These are phyloP conservation scores for Daldinia bambusicola DNA, from an alignment of 495 filamentous ascomycete species.

Conservation along the genomic window DNA sequence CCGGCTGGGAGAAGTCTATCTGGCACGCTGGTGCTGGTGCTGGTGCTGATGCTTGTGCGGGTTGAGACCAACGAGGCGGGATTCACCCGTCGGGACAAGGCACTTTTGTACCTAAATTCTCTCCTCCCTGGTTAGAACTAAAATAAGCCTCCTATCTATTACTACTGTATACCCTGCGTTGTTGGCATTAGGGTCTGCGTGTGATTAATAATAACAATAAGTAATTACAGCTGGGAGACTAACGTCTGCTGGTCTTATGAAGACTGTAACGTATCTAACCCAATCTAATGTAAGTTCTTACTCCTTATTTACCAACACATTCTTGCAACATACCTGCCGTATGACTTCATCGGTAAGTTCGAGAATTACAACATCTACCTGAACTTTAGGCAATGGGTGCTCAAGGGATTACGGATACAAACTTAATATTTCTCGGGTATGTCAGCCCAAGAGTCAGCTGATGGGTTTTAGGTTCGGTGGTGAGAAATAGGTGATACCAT, in stretches of 20 bases:
- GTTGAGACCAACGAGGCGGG: conserved; percentile 24
- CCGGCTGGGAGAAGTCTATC: conserved; percentile 1
- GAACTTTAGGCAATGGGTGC: not conserved
- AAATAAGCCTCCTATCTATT: conserved; percentile 10
- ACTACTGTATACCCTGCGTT: conserved; percentile 14
- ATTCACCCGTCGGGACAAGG: conserved; percentile 9
- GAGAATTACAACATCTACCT: not conserved
- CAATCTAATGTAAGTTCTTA: not conserved
- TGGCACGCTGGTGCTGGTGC: conserved; percentile 17
- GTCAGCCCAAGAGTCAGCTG: not conserved
- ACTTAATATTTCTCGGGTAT: not conserved
- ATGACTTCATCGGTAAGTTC: not conserved
- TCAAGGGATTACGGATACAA: not conserved
- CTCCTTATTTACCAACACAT: not conserved
- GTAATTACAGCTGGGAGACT: not conserved
- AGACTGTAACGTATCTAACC: not conserved
- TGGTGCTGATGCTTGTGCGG: conserved; percentile 7
- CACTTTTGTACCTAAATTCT: conserved; percentile 26
- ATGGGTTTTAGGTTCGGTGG: not conserved
- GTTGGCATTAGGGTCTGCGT: conserved; percentile 2
- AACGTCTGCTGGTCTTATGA: not conserved
- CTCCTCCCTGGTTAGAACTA: conserved; percentile 10
- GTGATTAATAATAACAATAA: conserved; percentile 1
- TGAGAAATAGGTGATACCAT: not conserved
- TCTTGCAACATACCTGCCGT: not conserved